phyloP scores from a whole-genome alignment of 2,329 filamentous ascomycete genomes.

The Aspergillus udagawae region DNA sequence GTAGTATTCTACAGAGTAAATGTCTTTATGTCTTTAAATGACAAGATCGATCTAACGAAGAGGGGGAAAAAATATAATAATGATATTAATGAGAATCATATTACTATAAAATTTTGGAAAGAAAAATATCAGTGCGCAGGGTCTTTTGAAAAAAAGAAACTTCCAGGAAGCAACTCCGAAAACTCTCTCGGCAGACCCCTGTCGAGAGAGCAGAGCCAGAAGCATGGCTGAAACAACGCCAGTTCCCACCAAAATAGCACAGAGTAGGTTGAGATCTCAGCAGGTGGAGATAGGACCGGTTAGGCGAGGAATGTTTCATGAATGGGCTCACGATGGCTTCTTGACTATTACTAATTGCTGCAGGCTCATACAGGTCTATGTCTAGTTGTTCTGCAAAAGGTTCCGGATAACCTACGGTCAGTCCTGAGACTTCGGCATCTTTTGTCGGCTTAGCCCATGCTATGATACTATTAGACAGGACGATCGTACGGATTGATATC shows the following conservation, averaged over 20 bases:
- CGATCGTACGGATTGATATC: background rate
- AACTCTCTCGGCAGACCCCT: slow-evolving; percentile 21
- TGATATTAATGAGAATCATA: slow-evolving; percentile 10
- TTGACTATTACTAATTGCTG: background rate
- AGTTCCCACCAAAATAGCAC: slow-evolving; percentile 13
- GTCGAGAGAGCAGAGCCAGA: slow-evolving; percentile 12
- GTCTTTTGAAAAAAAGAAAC: slow-evolving; percentile 14
- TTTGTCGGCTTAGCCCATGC: background rate
- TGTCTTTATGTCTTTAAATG: background rate
- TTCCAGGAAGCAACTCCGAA: slow-evolving; percentile 23
- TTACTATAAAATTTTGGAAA: slow-evolving; percentile 4
- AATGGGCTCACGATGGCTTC: slow-evolving; percentile 18
- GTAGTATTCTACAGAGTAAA: background rate
- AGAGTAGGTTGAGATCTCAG: slow-evolving; percentile 8
- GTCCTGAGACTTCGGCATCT: background rate
- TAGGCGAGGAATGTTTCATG: slow-evolving; percentile 12
- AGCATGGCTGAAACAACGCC: slow-evolving; percentile 19
- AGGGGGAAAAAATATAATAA: slow-evolving; percentile 8
- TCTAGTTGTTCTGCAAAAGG: no score
- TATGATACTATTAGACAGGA: background rate
- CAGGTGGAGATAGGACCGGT: slow-evolving; percentile 1
- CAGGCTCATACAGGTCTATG: background rate
- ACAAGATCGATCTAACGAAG: background rate
- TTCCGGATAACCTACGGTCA: no score
- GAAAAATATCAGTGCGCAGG: slow-evolving; percentile 14